Percentiles rank a stretch among this genome's conserved stretches.
Conservation (phyloP, 352 stramenopile genomes). For the Phytopythium chamaehyphon region DNA sequence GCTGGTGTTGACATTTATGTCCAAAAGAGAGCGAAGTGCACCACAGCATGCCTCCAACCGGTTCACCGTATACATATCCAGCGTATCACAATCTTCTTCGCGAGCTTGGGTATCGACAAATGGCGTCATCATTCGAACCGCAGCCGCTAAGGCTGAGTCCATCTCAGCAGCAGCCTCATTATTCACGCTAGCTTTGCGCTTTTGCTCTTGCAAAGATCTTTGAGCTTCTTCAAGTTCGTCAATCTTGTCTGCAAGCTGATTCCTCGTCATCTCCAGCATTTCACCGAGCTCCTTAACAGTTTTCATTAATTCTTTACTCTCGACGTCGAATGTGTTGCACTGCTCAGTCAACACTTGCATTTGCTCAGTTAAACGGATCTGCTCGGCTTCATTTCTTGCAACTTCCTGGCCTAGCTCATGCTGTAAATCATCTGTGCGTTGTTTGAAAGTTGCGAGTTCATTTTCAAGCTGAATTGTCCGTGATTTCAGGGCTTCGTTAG, state of each 20-base stretch:
- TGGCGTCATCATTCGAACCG: slow-evolving; percentile 10
- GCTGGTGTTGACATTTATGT: too few species aligned
- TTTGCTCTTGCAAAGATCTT: background rate
- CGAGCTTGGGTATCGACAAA: background rate
- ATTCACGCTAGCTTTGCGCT: slow-evolving; percentile 9
- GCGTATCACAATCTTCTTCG: background rate
- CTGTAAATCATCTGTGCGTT: slow-evolving; percentile 6
- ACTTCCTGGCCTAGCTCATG: slow-evolving; percentile 12
- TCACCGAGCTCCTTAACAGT: slow-evolving; percentile 14
- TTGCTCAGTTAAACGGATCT: slow-evolving; percentile 3
- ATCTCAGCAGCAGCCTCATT: slow-evolving; percentile 26
- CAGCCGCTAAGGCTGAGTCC: slow-evolving; percentile 22
- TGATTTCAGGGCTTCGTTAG: slow-evolving; percentile 19
- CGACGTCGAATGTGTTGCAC: slow-evolving; percentile 4
- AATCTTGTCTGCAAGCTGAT: slow-evolving; percentile 14
- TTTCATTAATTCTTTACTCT: slow-evolving; percentile 13
- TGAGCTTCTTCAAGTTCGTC: slow-evolving; percentile 6
- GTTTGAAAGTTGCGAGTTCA: slow-evolving; percentile 10
- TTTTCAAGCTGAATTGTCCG: slow-evolving; percentile 25
- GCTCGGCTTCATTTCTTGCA: slow-evolving; percentile 8
- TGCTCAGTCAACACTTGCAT: slow-evolving; percentile 8
- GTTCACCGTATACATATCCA: background rate
- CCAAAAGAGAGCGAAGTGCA: too few species aligned
- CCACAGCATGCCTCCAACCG: too few species aligned
- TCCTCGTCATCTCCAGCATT: slow-evolving; percentile 13